phyloP scores from a whole-genome alignment of 2,329 filamentous ascomycete genomes.

The Ambrosiella xylebori region DNA sequence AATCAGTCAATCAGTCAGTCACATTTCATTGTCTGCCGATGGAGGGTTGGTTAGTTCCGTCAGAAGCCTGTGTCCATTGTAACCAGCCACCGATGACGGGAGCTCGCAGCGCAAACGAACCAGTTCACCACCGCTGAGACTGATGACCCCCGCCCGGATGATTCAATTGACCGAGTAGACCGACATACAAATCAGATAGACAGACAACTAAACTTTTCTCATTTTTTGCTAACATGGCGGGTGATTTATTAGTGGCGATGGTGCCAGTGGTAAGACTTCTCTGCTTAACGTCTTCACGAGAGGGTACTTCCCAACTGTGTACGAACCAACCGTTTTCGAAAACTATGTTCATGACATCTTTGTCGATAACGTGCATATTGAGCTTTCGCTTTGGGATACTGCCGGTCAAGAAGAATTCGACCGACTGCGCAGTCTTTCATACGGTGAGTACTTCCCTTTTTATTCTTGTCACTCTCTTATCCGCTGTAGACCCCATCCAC shows the following conservation, averaged over 20 bases:
- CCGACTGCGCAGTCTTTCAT: slow-evolving; percentile 81
- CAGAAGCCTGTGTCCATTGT: no score
- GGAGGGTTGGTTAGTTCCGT: no score
- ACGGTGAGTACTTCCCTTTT: slow-evolving; percentile 38
- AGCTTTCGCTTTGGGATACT: slow-evolving; percentile 95
- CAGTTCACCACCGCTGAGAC: no score
- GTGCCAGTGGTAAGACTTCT: slow-evolving; percentile 93
- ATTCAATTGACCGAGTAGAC: no score
- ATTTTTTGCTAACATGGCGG: neutral
- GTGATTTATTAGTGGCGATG: slow-evolving; percentile 54
- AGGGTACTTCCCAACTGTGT: slow-evolving; percentile 98
- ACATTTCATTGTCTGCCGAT: no score
- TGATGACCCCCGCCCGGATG: no score
- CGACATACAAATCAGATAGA: neutral
- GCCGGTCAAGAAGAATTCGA: slow-evolving; percentile 99
- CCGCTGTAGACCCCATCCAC: neutral
- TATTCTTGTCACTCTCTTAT: neutral
- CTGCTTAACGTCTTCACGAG: slow-evolving; percentile 95
- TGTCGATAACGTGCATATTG: slow-evolving; percentile 91
- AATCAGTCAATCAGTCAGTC: no score
- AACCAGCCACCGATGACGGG: no score
- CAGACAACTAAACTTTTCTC: neutral
- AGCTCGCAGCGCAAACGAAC: no score
- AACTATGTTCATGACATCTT: slow-evolving; percentile 99
- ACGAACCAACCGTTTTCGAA: slow-evolving; percentile 95